Evolutionary conservation across 2,329 filamentous ascomycete species (phyloP).

Genomic region (Alternaria infectoria): DNA sequence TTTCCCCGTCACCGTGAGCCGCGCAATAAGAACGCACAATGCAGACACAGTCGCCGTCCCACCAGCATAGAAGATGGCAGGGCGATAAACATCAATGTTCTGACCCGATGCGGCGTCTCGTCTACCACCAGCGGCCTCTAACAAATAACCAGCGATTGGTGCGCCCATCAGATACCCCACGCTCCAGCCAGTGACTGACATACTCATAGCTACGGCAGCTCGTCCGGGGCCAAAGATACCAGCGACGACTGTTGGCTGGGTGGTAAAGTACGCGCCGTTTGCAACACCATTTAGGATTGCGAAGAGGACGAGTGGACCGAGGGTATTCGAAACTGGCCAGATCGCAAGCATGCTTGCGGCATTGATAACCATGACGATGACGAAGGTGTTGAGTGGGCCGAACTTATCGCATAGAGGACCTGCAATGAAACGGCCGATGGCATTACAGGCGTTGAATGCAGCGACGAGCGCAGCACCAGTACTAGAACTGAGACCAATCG

Average conservation of each 20-base stretch:
- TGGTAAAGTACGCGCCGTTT: constrained; percentile 39
- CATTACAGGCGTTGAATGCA: constrained; percentile 38
- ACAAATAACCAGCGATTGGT: constrained; percentile 35
- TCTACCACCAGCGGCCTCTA: constrained; percentile 34
- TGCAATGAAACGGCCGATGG: constrained; percentile 34
- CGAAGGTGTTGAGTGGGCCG: constrained; percentile 42
- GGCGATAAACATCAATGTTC: constrained; percentile 31
- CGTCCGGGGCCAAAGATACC: constrained; percentile 35
- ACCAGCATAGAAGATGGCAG: constrained; percentile 41
- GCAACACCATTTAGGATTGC: constrained; percentile 38
- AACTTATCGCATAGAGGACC: constrained; percentile 38
- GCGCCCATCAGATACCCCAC: constrained; percentile 38
- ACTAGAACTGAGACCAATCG: constrained; percentile 30
- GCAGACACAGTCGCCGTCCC: constrained; percentile 29
- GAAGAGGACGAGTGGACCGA: constrained; percentile 36
- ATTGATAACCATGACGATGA: constrained; percentile 35
- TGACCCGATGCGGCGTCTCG: constrained; percentile 8
- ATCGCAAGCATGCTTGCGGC: constrained; percentile 39
- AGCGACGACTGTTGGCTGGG: constrained; percentile 37
- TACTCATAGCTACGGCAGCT: constrained; percentile 37
- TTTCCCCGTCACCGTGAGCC: constrained; percentile 27
- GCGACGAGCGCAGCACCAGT: constrained; percentile 37
- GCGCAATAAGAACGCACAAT: constrained; percentile 29
- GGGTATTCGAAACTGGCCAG: constrained; percentile 35
- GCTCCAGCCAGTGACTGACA: constrained; percentile 36